Conservation (phyloP, 495 filamentous ascomycete species). For the Neurospora hispaniola region DNA sequence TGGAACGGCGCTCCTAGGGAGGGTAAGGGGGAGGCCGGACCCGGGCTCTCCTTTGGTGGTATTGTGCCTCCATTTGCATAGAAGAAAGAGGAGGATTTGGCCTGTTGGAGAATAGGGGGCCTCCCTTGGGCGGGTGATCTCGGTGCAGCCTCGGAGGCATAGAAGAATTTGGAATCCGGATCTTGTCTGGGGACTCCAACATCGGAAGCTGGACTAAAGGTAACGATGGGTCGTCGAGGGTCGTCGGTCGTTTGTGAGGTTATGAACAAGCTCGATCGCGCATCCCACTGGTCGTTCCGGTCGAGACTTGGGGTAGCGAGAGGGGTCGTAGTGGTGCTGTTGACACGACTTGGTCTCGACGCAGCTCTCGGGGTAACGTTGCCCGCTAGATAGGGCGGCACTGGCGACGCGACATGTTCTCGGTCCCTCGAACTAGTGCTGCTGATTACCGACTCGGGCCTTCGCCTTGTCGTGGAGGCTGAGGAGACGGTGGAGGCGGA, state of each 20-base stretch:
- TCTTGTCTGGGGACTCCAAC: conserved; percentile 19
- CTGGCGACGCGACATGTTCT: conserved; percentile 31
- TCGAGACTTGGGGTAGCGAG: conserved; percentile 42
- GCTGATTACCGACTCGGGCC: conserved; percentile 11
- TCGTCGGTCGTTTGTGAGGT: conserved; percentile 24
- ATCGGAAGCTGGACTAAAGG: conserved; percentile 23
- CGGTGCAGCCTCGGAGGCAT: conserved; percentile 55
- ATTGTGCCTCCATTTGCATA: conserved; percentile 38
- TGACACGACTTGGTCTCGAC: conserved; percentile 53
- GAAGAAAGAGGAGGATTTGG: conserved; percentile 44
- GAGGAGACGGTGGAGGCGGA: conserved; percentile 20
- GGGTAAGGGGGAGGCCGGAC: conserved; percentile 24
- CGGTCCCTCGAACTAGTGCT: conserved; percentile 3
- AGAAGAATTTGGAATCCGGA: conserved; percentile 59
- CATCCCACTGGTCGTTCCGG: conserved; percentile 30
- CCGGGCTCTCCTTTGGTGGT: conserved; percentile 14
- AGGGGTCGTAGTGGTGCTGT: conserved; percentile 55
- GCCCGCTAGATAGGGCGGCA: conserved; percentile 42
- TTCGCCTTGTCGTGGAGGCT: conserved; percentile 22
- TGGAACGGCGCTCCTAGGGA: conserved; percentile 18
- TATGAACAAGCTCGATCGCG: conserved; percentile 24
- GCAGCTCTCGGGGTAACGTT: conserved; percentile 62
- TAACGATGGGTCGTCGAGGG: conserved; percentile 13
- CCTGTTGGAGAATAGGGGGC: conserved; percentile 14
- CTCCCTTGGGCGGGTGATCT: conserved; percentile 13